These are phyloP conservation scores for Phytopythium ostracodes DNA, from an alignment of 352 stramenopile genomes.

Conservation along the genomic window DNA sequence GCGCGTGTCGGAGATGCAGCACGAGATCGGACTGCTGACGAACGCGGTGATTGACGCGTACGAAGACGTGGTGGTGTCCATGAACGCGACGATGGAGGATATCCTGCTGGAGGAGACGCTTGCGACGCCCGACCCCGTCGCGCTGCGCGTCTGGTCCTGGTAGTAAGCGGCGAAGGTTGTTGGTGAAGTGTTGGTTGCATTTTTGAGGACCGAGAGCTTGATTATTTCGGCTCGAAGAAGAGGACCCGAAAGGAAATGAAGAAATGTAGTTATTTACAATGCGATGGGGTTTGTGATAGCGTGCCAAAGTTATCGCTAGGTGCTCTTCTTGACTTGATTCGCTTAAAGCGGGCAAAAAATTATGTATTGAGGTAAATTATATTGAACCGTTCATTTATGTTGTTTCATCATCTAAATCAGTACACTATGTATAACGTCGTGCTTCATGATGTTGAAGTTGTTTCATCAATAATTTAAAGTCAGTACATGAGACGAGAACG, in stretches of 20 bases:
- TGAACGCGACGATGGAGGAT: conserved; percentile 50
- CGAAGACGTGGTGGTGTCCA: conserved; percentile 44
- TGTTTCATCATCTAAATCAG: no score
- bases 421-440: no score
- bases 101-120: conserved; percentile 36
- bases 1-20: conserved; percentile 11
- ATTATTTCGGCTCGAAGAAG: no score
- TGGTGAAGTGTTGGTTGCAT: background rate
- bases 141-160: conserved; percentile 5
- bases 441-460: no score
- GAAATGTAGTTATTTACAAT: background rate
- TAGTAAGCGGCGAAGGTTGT: background rate
- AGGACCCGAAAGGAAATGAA: background rate
- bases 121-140: background rate
- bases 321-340: no score
- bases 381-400: no score
- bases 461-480: no score
- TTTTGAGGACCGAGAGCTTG: background rate
- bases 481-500: no score
- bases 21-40: conserved; percentile 40
- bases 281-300: background rate
- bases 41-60: conserved; percentile 53
- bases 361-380: no score
- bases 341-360: no score
- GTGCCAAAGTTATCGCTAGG: no score